Evolutionary conservation across 2,329 filamentous ascomycete species (phyloP).

Genomic region (Fusarium scirpi): DNA sequence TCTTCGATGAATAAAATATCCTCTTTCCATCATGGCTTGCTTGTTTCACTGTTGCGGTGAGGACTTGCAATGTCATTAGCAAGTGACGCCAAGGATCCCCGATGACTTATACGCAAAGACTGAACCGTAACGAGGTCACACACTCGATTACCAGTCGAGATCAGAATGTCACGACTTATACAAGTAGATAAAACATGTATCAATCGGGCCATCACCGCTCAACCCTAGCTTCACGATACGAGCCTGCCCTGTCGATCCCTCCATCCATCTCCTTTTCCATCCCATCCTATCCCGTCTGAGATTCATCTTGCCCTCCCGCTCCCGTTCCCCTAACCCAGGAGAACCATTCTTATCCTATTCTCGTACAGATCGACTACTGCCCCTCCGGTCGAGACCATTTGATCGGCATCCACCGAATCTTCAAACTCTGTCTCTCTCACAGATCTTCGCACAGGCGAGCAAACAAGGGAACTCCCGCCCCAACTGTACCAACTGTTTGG

Average conservation of each 20-base stretch:
- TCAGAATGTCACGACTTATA: neutral
- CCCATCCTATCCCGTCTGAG: slow-evolving; percentile 17
- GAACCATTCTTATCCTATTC: slow-evolving; percentile 13
- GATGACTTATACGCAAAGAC: slow-evolving; percentile 6
- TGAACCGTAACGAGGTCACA: neutral
- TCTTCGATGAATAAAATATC: neutral
- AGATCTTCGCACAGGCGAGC: slow-evolving; percentile 15
- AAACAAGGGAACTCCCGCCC: slow-evolving; percentile 26
- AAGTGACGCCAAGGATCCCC: slow-evolving; percentile 5
- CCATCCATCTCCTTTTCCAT: slow-evolving; percentile 12
- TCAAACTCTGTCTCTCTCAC: slow-evolving; percentile 12
- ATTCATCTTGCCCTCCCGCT: slow-evolving; percentile 12
- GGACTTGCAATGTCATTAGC: neutral
- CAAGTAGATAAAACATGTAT: neutral
- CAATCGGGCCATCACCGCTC: neutral
- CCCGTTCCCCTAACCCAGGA: slow-evolving; percentile 28
- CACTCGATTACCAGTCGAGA: slow-evolving; percentile 1
- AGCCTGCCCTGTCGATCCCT: slow-evolving; percentile 37
- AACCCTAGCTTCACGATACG: slow-evolving; percentile 15
- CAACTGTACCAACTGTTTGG: slow-evolving; percentile 29
- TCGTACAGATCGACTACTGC: slow-evolving; percentile 16
- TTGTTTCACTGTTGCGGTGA: slow-evolving; percentile 11
- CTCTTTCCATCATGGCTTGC: neutral
- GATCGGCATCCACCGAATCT: slow-evolving; percentile 29
- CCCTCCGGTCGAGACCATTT: slow-evolving; percentile 35